Conservation (phyloP, 768 basidiomycete species). For the Naganishia vishniacii region DNA sequence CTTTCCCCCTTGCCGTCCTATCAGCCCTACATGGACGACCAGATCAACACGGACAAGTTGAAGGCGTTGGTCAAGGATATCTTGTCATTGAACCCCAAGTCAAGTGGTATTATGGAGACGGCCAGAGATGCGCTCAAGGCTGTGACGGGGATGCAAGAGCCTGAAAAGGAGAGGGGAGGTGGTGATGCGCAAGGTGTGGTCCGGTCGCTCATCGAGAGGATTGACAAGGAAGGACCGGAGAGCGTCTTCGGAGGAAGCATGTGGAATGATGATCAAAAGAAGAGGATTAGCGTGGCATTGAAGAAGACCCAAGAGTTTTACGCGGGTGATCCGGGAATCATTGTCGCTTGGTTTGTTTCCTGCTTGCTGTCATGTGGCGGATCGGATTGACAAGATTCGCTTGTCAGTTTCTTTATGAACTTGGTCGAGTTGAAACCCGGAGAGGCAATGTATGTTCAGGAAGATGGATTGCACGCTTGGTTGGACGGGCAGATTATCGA, state of each 20-base stretch:
- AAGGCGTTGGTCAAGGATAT: slow-evolving; percentile 60
- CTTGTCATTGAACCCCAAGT: slow-evolving; percentile 45
- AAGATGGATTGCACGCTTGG: slow-evolving; percentile 94
- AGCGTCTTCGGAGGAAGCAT: slow-evolving; percentile 8
- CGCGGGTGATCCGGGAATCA: slow-evolving; percentile 35
- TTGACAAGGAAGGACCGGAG: slow-evolving; percentile 52
- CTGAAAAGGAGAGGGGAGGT: slow-evolving; percentile 34
- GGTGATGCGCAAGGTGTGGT: slow-evolving; percentile 26
- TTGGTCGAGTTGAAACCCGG: slow-evolving; percentile 70
- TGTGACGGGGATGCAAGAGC: slow-evolving; percentile 30
- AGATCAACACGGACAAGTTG: slow-evolving; percentile 51
- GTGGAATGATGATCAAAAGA: slow-evolving; percentile 29
- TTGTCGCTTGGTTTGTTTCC: slow-evolving; percentile 31
- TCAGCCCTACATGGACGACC: slow-evolving; percentile 53
- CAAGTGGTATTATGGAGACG: slow-evolving; percentile 49
- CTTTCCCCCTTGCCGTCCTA: slow-evolving; percentile 56
- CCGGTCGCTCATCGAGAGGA: slow-evolving; percentile 53
- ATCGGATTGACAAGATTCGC: slow-evolving; percentile 40
- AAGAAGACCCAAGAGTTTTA: slow-evolving; percentile 34
- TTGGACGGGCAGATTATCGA: slow-evolving; percentile 92
- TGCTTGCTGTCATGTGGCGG: not conserved
- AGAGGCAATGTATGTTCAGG: slow-evolving; percentile 87
- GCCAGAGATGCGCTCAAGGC: slow-evolving; percentile 51
- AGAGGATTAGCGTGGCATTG: slow-evolving; percentile 34
- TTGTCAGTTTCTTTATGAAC: slow-evolving; percentile 72